Evolutionary conservation across 805 yeast species (phyloP).

Genomic region (Candida palmyrensis): DNA sequence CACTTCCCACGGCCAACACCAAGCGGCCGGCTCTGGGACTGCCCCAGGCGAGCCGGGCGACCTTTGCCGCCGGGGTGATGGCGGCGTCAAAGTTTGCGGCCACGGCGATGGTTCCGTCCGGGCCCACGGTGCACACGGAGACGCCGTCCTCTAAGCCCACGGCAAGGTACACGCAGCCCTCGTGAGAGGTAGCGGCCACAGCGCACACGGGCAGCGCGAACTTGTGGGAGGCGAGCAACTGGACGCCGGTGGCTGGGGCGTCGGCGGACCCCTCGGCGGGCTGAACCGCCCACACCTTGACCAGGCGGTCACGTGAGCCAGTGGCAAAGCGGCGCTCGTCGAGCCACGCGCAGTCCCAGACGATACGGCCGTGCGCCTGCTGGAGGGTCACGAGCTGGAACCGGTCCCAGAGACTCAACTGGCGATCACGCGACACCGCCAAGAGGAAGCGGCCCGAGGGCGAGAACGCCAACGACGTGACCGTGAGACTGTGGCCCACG

Average conservation of each 20-base stretch:
- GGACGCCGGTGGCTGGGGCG: conserved; percentile 28
- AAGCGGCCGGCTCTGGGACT: conserved; percentile 14
- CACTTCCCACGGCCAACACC: conserved; percentile 56
- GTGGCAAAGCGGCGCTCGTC: conserved; percentile 53
- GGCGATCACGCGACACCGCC: conserved; percentile 87
- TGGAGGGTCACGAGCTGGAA: conserved; percentile 40
- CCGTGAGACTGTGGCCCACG: conserved; percentile 74
- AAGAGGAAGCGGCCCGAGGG: conserved; percentile 58
- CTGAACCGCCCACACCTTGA: conserved; percentile 64
- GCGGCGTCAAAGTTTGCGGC: conserved; percentile 24
- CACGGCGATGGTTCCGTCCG: conserved; percentile 19
- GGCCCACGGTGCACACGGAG: conserved; percentile 34
- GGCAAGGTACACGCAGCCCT: conserved; percentile 35
- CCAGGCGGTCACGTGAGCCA: conserved; percentile 77
- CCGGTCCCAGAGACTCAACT: conserved; percentile 66
- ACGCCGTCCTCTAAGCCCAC: conserved; percentile 75
- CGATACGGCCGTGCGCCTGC: conserved; percentile 85
- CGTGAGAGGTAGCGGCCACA: conserved; percentile 29
- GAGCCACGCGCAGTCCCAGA: conserved; percentile 94
- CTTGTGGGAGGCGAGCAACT: conserved; percentile 36
- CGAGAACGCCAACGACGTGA: conserved; percentile 77
- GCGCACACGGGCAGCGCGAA: conserved; percentile 62
- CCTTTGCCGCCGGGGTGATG: conserved; percentile 56
- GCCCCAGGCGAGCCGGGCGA: conserved; percentile 46
- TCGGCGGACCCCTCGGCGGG: too few relatives aligned